A percentile compares a stretch with the other conserved stretches of the same genome.
These are phyloP conservation scores for Trypanosoma congolense DNA, from an alignment of 208 protist genomes.

Conservation along the genomic window DNA sequence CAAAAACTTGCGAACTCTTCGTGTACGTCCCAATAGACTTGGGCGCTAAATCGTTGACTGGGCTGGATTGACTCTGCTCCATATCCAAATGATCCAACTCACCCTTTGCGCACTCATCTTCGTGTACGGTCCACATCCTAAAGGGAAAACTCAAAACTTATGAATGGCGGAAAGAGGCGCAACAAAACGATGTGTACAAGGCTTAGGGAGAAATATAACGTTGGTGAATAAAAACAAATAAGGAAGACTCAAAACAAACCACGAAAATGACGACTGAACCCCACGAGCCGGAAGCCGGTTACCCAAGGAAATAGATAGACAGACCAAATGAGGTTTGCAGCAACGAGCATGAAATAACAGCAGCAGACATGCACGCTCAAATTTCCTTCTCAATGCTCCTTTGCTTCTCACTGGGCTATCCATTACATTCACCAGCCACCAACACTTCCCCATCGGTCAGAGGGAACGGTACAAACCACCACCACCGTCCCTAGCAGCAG, in stretches of 20 bases:
- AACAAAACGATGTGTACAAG: slow-evolving; percentile 6
- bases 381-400: no score
- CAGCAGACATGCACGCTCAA: no score
- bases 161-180: slow-evolving; percentile 10
- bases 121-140: slow-evolving; percentile 78
- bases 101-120: slow-evolving; percentile 70
- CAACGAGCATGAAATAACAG: no score
- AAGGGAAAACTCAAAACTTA: slow-evolving; percentile 71
- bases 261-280: no score
- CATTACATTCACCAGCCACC: no score
- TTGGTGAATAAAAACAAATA: not conserved
- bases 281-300: no score
- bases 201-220: not conserved
- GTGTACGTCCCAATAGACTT: slow-evolving; percentile 63
- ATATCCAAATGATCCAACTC: slow-evolving; percentile 48
- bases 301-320: no score
- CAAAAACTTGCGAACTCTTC: slow-evolving; percentile 74
- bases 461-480: no score
- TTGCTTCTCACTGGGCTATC: no score
- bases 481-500: no score
- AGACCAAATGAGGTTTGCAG: no score
- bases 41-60: slow-evolving; percentile 25
- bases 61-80: slow-evolving; percentile 32
- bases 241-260: not conserved
- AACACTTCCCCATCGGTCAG: no score